Evolutionary conservation across 1,284 basidiomycete species (phyloP), one percentile per base, ranked within the genome.

Genomic region (Ceratorhiza oryzae-sativae): DNA sequence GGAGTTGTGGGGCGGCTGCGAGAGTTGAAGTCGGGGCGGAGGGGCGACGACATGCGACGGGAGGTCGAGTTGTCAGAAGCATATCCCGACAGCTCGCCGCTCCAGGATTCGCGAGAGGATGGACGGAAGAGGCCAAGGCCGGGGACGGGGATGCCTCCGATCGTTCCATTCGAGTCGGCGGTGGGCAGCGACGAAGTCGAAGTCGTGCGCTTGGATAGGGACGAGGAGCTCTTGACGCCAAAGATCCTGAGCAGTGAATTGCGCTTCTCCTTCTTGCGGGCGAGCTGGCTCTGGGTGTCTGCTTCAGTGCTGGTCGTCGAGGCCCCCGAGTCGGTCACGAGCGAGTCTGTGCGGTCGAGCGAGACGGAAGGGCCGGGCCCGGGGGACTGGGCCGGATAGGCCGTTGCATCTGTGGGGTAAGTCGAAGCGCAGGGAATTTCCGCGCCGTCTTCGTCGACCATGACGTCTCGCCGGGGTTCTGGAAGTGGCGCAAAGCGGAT

Each of bases 401-500:
- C 6, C 34, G 72, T 46, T 5, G 59, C 59, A 18, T 72, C 65
- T 36, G 70, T 25, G 70, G 63, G 48, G 53, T 45, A 41, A 18
- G 15, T 6, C 13, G 36, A 41, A 20, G 32, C 20, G 39, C 51
- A 56, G 13, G 63, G 51, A 23, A 56, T 32, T 34, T 68, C 63
- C 23, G 41, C 36, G 30, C 73, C 74, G 61, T 73, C 71, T 30
- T 72, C 60, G 51, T 51, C 51, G 27, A 73, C 71, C 30, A 60
- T 71, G 55, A 84, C 81, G 58, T 82, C 80, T 63, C 86, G 81
- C n/a, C 86, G 83, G 15, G 89, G 89, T 73, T 90, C 88, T 3
- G 91, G 91, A n/a, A 92, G 85, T 1, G 90, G 91, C 0, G 90
- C 90, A 75, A 92, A 92, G 74, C 89, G 87, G 68, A 92, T 91